These are phyloP conservation scores for Gloeopeniophorella convolvens DNA, from an alignment of 768 basidiomycete species.

Conservation along the genomic window DNA sequence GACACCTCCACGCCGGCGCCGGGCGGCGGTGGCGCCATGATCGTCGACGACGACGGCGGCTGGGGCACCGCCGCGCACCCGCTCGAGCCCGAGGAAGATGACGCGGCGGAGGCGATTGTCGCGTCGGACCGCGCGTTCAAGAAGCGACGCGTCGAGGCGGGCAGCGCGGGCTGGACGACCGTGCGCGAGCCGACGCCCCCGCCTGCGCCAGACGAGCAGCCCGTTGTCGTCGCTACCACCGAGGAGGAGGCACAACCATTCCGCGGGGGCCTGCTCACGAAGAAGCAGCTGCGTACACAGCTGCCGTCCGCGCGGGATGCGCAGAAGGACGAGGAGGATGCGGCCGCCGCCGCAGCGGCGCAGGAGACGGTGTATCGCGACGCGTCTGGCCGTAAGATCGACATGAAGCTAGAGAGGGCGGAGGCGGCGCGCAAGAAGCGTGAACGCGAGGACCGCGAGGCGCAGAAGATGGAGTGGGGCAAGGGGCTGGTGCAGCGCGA, in stretches of 20 bases:
- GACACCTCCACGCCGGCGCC: slow-evolving; percentile 26
- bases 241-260: slow-evolving; percentile 41
- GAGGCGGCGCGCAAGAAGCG: slow-evolving; percentile 79
- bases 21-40: slow-evolving; percentile 21
- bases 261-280: slow-evolving; percentile 72
- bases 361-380: slow-evolving; percentile 96
- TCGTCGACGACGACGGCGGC: slow-evolving; percentile 61
- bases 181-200: slow-evolving; percentile 51
- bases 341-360: slow-evolving; percentile 52
- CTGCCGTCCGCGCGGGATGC: slow-evolving; percentile 36
- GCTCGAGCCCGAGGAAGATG: slow-evolving; percentile 52
- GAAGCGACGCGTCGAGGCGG: slow-evolving; percentile 52
- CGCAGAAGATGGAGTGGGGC: slow-evolving; percentile 95
- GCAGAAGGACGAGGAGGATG: slow-evolving; percentile 32
- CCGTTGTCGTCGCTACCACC: slow-evolving; percentile 44
- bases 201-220: slow-evolving; percentile 61
- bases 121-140: slow-evolving; percentile 76
- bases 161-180: slow-evolving; percentile 61
- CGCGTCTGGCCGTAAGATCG: slow-evolving; percentile 78
- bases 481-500: slow-evolving; percentile 90
- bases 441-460: slow-evolving; percentile 79
- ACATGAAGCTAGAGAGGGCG: slow-evolving; percentile 76
- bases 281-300: slow-evolving; percentile 65
- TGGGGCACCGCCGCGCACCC: slow-evolving; percentile 48
- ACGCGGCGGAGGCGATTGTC: slow-evolving; percentile 57